Evolutionary conservation across 176 grass and related monocot species (phyloP).

Genomic region (Chloris gayana): DNA sequence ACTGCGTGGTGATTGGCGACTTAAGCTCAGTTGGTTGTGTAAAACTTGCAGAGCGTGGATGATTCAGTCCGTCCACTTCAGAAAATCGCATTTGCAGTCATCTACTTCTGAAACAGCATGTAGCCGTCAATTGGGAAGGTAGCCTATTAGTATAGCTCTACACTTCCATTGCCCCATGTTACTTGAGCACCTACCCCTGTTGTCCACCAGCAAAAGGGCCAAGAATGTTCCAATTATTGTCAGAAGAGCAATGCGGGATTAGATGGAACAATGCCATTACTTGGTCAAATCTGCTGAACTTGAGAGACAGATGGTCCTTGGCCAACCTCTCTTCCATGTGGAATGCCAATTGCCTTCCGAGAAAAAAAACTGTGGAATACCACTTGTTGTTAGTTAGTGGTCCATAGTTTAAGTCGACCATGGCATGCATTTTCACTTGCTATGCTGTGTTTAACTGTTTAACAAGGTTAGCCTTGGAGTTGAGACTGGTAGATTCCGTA

Average conservation of each 20-base stretch:
- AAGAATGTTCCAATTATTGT: constrained; percentile 34
- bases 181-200: constrained; percentile 3
- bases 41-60: neutral
- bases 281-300: constrained; percentile 35
- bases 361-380: no score
- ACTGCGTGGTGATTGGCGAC: neutral
- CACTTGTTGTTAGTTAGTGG: neutral
- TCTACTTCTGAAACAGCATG: neutral
- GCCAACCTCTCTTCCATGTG: constrained; percentile 50
- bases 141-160: neutral
- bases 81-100: neutral
- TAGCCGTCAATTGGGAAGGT: no score
- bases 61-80: neutral
- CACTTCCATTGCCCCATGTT: constrained; percentile 24
- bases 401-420: neutral
- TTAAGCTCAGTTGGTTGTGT: neutral
- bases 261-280: neutral
- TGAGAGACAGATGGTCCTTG: constrained; percentile 51
- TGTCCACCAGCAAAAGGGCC: constrained; percentile 32
- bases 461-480: neutral
- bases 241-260: neutral
- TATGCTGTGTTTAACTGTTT: neutral
- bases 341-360: no score
- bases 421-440: neutral
- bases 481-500: neutral